Percentiles rank a stretch among this genome's conserved stretches.
These are phyloP conservation scores for Panus rudis DNA, from an alignment of 768 basidiomycete genomes.

Conservation along the genomic window DNA sequence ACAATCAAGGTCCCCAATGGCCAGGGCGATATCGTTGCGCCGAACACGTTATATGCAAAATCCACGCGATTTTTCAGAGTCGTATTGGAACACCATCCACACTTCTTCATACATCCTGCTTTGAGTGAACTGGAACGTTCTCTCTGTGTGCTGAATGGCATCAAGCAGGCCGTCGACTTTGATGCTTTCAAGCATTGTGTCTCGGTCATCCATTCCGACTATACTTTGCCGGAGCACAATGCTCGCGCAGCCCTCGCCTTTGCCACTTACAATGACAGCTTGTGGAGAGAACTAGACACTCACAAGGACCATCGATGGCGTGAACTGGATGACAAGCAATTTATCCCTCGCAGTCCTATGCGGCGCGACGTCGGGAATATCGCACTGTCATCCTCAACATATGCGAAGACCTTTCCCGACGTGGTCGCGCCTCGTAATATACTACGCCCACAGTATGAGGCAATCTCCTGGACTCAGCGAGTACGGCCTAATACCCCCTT, in stretches of 20 bases:
- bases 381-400: too few relatives aligned
- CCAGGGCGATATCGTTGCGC: not conserved
- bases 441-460: constrained; percentile 30
- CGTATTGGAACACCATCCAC: constrained; percentile 10
- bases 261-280: constrained; percentile 31
- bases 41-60: constrained; percentile 3
- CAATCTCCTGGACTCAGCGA: constrained; percentile 46
- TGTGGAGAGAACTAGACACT: constrained; percentile 14
- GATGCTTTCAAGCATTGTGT: constrained; percentile 32
- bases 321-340: constrained; percentile 27
- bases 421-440: constrained; percentile 34
- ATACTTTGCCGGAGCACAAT: constrained; percentile 9
- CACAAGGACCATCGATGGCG: constrained; percentile 20
- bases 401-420: constrained; percentile 22
- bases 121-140: constrained; percentile 25
- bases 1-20: constrained; percentile 5
- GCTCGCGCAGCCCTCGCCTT: constrained; percentile 28
- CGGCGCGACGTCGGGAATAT: too few relatives aligned
- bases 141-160: constrained; percentile 24
- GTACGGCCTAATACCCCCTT: constrained; percentile 27
- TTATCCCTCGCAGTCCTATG: constrained; percentile 32
- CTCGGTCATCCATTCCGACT: constrained; percentile 22
- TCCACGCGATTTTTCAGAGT: not conserved
- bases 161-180: constrained; percentile 27
- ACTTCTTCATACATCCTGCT: constrained; percentile 24